A percentile compares a stretch with the other conserved stretches of the same genome.
Conservation (phyloP, 2,329 filamentous ascomycete genomes). For the Penicillium nordicum region DNA sequence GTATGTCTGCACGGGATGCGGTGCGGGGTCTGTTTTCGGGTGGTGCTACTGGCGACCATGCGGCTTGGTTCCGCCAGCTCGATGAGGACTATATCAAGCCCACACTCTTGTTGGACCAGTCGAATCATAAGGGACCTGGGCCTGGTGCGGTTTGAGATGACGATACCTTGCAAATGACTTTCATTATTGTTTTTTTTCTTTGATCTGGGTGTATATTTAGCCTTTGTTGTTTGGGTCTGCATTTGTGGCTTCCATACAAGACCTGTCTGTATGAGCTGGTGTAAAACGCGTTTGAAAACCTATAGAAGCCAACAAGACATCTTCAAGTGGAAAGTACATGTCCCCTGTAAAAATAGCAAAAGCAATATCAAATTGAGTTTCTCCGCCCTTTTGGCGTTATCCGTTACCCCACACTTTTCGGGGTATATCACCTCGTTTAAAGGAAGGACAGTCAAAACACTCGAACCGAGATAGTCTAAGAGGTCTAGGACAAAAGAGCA, state of each 20-base stretch:
- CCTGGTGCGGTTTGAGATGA: conserved; percentile 35
- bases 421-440: not conserved
- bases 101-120: conserved; percentile 75
- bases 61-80: conserved; percentile 82
- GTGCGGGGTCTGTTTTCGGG: conserved; percentile 76
- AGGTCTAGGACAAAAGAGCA: not conserved
- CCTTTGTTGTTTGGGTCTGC: conserved; percentile 8
- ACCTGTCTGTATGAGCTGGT: not conserved
- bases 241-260: conserved; percentile 1
- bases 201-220: conserved; percentile 24
- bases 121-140: conserved; percentile 40
- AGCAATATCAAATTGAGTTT: not conserved
- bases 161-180: conserved; percentile 7
- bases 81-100: conserved; percentile 98
- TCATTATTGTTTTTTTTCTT: conserved; percentile 9
- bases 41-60: conserved; percentile 73
- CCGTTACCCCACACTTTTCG: not conserved
- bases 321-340: not conserved
- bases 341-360: not conserved
- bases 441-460: not conserved
- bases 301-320: not conserved
- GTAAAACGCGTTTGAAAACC: not conserved
- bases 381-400: not conserved
- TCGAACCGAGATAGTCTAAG: not conserved
- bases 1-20: conserved; percentile 69